Conservation (phyloP, 495 filamentous ascomycete species). For the Lasiosphaeris hirsuta region DNA sequence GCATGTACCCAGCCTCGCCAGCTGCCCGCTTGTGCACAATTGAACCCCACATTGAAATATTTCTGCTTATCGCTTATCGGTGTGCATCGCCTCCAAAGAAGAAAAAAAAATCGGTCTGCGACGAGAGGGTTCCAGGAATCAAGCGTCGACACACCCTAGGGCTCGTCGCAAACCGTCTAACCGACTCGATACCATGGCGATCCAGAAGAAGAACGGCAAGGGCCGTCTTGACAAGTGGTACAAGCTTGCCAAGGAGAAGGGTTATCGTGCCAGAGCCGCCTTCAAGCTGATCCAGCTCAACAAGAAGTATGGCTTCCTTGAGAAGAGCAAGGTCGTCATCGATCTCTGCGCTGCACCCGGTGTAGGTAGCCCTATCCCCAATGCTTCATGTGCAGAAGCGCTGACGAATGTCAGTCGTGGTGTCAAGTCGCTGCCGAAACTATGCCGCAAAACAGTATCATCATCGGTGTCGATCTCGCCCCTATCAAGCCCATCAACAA, state of each 20-base stretch:
- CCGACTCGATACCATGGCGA: slow-evolving; percentile 63
- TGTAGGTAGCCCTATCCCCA: slow-evolving; percentile 49
- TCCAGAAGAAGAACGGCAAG: slow-evolving; percentile 99
- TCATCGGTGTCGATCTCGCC: slow-evolving; percentile 90
- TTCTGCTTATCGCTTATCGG: slow-evolving; percentile 31
- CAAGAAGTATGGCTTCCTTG: slow-evolving; percentile 96
- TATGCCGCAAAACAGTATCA: slow-evolving; percentile 86
- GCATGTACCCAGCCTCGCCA: background rate
- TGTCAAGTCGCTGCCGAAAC: slow-evolving; percentile 96
- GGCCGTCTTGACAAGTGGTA: slow-evolving; percentile 98
- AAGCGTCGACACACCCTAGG: slow-evolving; percentile 4
- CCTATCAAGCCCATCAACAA: slow-evolving; percentile 95
- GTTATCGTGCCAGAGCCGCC: slow-evolving; percentile 91
- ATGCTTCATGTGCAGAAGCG: background rate
- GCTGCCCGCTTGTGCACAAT: background rate
- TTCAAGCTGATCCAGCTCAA: slow-evolving; percentile 99
- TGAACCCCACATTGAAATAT: slow-evolving; percentile 10
- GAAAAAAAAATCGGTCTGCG: slow-evolving; percentile 13
- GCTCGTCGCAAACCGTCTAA: slow-evolving; percentile 2
- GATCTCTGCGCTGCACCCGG: slow-evolving; percentile 98
- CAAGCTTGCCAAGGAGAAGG: slow-evolving; percentile 90
- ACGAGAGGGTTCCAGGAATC: background rate
- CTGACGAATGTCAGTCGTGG: slow-evolving; percentile 66
- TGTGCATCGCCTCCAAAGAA: slow-evolving; percentile 21
- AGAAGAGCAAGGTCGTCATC: slow-evolving; percentile 90